These are phyloP conservation scores for Apophysomyces elegans DNA, from an alignment of 371 early-diverging fungal genomes.

Conservation along the genomic window DNA sequence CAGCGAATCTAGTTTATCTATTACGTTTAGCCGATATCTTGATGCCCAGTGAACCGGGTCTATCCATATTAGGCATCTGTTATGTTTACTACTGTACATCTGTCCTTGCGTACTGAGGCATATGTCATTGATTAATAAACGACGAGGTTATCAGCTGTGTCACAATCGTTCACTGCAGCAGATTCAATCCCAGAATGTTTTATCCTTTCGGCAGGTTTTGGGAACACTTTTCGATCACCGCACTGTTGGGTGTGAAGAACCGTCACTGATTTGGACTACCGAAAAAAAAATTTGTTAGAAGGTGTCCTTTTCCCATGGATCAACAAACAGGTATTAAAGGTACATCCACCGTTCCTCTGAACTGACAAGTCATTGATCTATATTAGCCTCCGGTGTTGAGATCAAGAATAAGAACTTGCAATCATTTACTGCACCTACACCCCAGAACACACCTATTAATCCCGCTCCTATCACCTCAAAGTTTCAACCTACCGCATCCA, in stretches of 20 bases:
- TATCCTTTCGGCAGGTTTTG: too few species aligned
- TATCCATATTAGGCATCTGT: too few species aligned
- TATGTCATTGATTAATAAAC: too few species aligned
- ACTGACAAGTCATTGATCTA: not conserved
- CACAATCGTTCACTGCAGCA: too few species aligned
- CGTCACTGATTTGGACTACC: not conserved
- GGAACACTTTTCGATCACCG: too few species aligned
- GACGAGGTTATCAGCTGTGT: too few species aligned
- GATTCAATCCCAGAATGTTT: too few species aligned
- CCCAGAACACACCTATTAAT: conserved; percentile 77
- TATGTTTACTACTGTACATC: too few species aligned
- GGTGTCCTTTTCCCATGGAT: conserved; percentile 10
- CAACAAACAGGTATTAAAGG: conserved; percentile 6
- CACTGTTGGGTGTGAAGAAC: not conserved
- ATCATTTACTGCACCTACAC: conserved; percentile 64
- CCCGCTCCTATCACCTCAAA: conserved; percentile 65
- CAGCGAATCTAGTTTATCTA: too few species aligned
- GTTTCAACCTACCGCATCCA: conserved; percentile 50
- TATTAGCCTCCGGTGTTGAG: conserved; percentile 7
- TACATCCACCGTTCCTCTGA: not conserved
- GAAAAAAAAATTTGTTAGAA: not conserved
- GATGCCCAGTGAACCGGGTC: too few species aligned
- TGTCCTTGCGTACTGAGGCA: too few species aligned
- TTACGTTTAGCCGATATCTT: too few species aligned
- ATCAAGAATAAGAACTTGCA: conserved; percentile 42